These are phyloP conservation scores for Alternaria solani DNA, from an alignment of 2,329 filamentous ascomycete species.

Conservation along the genomic window DNA sequence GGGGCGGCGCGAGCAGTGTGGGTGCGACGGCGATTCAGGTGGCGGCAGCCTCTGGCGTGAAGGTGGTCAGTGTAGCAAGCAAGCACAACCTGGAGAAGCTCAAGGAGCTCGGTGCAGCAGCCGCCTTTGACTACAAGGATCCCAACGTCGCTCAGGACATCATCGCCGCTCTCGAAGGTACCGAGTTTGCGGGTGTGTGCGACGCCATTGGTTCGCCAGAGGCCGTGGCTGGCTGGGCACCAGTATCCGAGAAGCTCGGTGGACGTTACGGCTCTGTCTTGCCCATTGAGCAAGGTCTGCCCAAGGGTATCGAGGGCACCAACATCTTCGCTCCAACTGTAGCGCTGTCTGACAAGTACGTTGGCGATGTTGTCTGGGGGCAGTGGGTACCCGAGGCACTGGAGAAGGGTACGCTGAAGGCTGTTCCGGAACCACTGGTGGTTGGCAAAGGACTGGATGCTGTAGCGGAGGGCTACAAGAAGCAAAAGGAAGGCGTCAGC, in stretches of 20 bases:
- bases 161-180: constrained; percentile 51
- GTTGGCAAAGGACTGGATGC: constrained; percentile 40
- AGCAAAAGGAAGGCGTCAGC: constrained; percentile 43
- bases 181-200: constrained; percentile 54
- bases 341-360: constrained; percentile 30
- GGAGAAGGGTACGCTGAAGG: constrained; percentile 42
- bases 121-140: constrained; percentile 46
- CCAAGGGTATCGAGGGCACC: constrained; percentile 37
- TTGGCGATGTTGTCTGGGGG: constrained; percentile 46
- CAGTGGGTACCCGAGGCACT: constrained; percentile 45
- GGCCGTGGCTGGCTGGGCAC: constrained; percentile 33
- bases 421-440: constrained; percentile 41
- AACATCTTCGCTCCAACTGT: constrained; percentile 35
- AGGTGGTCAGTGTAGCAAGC: constrained; percentile 52
- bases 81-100: constrained; percentile 42
- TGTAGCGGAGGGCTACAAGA: constrained; percentile 38
- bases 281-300: constrained; percentile 29
- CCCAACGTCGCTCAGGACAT: constrained; percentile 48
- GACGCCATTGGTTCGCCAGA: constrained; percentile 47
- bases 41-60: constrained; percentile 52
- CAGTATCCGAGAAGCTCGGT: constrained; percentile 41
- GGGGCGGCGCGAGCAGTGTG: constrained; percentile 59
- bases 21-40: constrained; percentile 57
- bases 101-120: constrained; percentile 40
- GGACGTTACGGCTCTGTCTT: constrained; percentile 40